A percentile compares a stretch with the other conserved stretches of the same genome.
These are phyloP conservation scores for Kurtzmaniella quercitrusa DNA, from an alignment of 1,139 yeast genomes.

Conservation along the genomic window DNA sequence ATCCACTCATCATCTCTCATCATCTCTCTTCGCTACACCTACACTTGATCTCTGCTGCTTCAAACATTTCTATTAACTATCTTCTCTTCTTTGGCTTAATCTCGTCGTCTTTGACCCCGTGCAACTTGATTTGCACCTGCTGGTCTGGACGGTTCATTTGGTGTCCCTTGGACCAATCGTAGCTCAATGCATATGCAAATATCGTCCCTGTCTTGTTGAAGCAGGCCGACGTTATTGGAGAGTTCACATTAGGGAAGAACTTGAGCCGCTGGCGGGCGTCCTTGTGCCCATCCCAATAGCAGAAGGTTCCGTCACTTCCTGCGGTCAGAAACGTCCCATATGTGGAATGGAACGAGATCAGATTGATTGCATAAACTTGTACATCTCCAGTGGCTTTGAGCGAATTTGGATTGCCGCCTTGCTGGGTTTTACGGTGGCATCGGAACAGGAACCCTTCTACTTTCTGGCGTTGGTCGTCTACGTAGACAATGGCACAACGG, in stretches of 20 bases:
- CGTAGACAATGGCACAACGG: slow-evolving; percentile 92
- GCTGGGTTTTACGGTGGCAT: slow-evolving; percentile 71
- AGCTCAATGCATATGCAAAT: slow-evolving; percentile 88
- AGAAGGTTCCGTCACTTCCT: slow-evolving; percentile 91
- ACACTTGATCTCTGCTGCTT: background rate
- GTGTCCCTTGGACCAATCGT: slow-evolving; percentile 94
- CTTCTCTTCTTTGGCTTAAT: slow-evolving; percentile 68
- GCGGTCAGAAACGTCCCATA: slow-evolving; percentile 92
- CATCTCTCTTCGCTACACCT: no score
- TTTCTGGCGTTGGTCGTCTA: slow-evolving; percentile 76
- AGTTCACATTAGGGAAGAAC: slow-evolving; percentile 70
- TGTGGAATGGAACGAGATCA: slow-evolving; percentile 81
- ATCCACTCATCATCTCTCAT: no score
- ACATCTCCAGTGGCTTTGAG: slow-evolving; percentile 28
- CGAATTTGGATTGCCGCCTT: slow-evolving; percentile 6
- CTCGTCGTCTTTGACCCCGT: slow-evolving; percentile 82
- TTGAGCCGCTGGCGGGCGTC: slow-evolving; percentile 86
- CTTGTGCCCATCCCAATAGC: slow-evolving; percentile 81
- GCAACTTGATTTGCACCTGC: slow-evolving; percentile 75
- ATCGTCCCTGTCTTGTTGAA: slow-evolving; percentile 82
- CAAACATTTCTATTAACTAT: background rate
- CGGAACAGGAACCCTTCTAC: slow-evolving; percentile 82
- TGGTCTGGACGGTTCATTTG: slow-evolving; percentile 71
- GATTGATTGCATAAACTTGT: slow-evolving; percentile 71
- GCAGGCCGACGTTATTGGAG: slow-evolving; percentile 71